Evolutionary conservation across 78 protist species (phyloP).

Genomic region (Salpingoeca rosetta): DNA sequence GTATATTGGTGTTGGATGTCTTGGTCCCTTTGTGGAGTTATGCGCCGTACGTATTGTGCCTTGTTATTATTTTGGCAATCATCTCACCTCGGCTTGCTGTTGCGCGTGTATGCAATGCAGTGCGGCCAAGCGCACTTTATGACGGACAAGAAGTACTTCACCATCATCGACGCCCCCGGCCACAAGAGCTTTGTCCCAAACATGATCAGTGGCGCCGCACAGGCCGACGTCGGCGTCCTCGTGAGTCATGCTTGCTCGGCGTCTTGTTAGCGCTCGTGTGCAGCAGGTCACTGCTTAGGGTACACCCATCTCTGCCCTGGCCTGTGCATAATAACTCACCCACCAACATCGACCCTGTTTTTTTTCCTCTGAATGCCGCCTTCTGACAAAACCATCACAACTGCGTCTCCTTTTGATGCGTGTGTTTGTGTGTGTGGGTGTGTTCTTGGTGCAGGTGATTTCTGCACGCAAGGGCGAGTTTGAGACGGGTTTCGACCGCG

Average conservation of each 20-base stretch:
- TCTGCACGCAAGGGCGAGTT: conserved; percentile 93
- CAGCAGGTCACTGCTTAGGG: background rate
- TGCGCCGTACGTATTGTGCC: no score
- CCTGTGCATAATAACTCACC: background rate
- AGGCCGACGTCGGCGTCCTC: conserved; percentile 93
- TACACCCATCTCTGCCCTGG: background rate
- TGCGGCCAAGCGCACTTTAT: conserved; percentile 85
- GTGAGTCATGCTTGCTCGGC: conserved; percentile 13
- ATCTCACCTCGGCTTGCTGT: no score
- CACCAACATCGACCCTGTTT: background rate
- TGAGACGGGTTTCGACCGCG: conserved; percentile 95
- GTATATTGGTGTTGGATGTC: no score
- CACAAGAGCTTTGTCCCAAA: conserved; percentile 84
- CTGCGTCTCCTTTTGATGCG: no score
- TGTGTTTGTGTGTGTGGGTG: background rate
- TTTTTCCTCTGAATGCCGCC: background rate
- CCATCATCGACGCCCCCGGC: conserved; percentile 98
- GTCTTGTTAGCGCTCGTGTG: background rate
- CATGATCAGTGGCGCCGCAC: conserved; percentile 97
- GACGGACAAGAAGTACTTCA: conserved; percentile 63
- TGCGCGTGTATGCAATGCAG: no score
- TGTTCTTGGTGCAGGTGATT: conserved; percentile 41
- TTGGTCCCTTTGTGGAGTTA: no score
- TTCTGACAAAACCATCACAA: no score
- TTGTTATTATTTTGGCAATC: no score